phyloP scores from a whole-genome alignment of 768 basidiomycete species.

The Tricholomella constricta region DNA sequence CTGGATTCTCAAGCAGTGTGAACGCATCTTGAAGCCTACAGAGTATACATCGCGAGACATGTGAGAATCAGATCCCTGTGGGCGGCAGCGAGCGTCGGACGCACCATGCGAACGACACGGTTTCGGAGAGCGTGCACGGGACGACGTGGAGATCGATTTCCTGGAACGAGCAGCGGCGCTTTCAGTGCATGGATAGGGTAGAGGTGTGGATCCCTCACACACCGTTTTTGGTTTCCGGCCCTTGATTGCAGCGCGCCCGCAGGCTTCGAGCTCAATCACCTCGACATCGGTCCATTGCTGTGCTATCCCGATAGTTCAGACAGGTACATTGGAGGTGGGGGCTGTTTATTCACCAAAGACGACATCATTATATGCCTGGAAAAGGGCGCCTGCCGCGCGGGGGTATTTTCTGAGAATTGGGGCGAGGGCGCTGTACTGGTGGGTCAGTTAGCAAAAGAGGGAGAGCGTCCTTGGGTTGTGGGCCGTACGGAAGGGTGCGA shows the following conservation, averaged over 20 bases:
- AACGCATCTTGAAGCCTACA: conserved; percentile 65
- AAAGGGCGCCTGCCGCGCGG: conserved; percentile 55
- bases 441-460: conserved; percentile 2
- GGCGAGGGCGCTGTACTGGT: conserved; percentile 49
- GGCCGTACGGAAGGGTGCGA: conserved; percentile 25
- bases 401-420: conserved; percentile 62
- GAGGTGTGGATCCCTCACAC: conserved; percentile 15
- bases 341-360: conserved; percentile 46
- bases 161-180: conserved; percentile 27
- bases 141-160: conserved; percentile 52
- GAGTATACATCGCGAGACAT: neutral
- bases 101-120: conserved; percentile 63
- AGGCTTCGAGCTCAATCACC: conserved; percentile 58
- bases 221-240: conserved; percentile 60
- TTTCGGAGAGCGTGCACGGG: conserved; percentile 70
- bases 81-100: conserved; percentile 15
- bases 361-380: conserved; percentile 79
- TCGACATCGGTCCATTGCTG: conserved; percentile 73
- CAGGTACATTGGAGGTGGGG: too few relatives aligned
- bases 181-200: neutral
- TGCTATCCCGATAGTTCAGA: conserved; percentile 38
- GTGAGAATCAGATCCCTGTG: neutral
- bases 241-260: conserved; percentile 57
- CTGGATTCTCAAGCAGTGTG: conserved; percentile 43
- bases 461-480: neutral